Evolutionary conservation across 2,329 filamentous ascomycete species (phyloP).

Genomic region (Emergomyces orientalis): DNA sequence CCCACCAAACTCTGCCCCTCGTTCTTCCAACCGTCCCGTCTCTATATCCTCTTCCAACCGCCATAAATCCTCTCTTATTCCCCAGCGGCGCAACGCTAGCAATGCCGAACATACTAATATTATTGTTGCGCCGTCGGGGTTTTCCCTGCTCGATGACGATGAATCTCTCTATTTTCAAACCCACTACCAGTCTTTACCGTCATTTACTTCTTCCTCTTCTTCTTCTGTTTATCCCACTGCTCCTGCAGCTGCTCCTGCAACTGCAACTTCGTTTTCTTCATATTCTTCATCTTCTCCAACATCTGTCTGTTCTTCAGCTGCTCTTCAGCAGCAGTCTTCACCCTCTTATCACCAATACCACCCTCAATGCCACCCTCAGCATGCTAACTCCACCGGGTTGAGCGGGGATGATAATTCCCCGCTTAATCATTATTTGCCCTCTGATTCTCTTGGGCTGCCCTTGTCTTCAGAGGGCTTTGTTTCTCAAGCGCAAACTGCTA

Average conservation of each 20-base stretch:
- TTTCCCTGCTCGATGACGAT: not conserved
- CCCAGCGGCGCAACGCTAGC: not conserved
- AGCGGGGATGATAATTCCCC: not conserved
- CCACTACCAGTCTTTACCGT: constrained; percentile 4
- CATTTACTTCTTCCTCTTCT: not conserved
- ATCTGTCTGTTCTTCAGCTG: constrained; percentile 8
- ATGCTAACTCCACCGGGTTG: not conserved
- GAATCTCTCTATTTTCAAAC: not conserved
- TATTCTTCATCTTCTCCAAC: constrained; percentile 1
- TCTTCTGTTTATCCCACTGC: not conserved
- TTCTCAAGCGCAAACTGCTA: not conserved
- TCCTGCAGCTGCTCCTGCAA: not conserved
- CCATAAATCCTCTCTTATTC: constrained; percentile 8
- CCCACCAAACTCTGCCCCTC: not conserved
- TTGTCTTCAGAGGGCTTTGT: not conserved
- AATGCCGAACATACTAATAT: not conserved
- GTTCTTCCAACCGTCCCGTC: constrained; percentile 2
- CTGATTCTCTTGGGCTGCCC: not conserved
- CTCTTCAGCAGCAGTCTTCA: not conserved
- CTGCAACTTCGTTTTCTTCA: not conserved
- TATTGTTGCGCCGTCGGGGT: not conserved
- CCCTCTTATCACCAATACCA: not conserved
- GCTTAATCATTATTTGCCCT: not conserved
- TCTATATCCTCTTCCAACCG: constrained; percentile 7
- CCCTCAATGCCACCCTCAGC: not conserved